phyloP scores from a whole-genome alignment of 139 green algal genomes.

The Chlamydomonas eustigma region DNA sequence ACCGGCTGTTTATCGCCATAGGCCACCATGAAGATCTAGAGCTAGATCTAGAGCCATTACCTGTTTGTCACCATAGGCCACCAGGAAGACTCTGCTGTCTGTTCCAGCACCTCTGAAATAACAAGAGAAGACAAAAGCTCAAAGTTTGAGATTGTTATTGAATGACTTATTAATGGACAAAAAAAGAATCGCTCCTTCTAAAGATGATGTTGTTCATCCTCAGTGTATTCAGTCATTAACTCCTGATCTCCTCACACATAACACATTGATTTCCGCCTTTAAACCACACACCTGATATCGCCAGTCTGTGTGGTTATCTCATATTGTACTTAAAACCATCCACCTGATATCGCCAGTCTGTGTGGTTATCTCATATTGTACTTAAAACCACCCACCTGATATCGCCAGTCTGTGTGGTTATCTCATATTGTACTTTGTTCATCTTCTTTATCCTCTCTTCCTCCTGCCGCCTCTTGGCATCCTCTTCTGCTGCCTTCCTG shows the following conservation, averaged over 20 bases:
- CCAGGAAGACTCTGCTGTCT: conserved; percentile 35
- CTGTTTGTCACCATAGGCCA: conserved; percentile 34
- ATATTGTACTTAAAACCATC: not conserved
- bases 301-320: not conserved
- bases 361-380: not conserved
- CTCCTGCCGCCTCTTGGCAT: conserved; percentile 23
- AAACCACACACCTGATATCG: not conserved
- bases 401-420: conserved; percentile 43
- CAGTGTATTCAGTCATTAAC: no score
- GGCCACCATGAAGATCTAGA: not conserved
- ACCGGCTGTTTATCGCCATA: no score
- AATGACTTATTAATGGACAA: no score
- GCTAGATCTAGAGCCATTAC: conserved; percentile 20
- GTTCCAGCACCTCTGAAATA: conserved; percentile 40
- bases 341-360: not conserved
- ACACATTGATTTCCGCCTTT: no score
- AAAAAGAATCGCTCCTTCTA: no score
- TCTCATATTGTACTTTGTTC: conserved; percentile 31
- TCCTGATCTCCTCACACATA: no score
- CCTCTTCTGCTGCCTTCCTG: conserved; percentile 9
- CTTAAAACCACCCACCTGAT: conserved; percentile 38
- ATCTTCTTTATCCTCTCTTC: not conserved
- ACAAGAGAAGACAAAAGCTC: no score
- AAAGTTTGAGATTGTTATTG: no score
- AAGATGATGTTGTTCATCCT: no score